phyloP scores from a whole-genome alignment of 805 yeast species.

The Hanseniaspora mollemarum region DNA sequence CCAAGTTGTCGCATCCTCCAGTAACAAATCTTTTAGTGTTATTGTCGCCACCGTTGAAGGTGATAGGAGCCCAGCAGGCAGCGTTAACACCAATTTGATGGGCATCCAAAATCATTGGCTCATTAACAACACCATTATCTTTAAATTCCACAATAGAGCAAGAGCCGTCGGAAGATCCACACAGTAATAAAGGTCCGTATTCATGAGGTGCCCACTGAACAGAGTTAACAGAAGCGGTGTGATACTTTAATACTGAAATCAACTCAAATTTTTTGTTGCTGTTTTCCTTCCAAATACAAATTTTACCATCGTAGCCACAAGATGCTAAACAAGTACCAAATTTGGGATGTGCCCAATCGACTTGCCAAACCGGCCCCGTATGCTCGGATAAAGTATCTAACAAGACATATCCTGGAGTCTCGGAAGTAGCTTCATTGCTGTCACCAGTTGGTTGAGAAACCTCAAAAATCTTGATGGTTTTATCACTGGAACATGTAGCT shows the following conservation, averaged over 20 bases:
- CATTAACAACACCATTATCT: constrained; percentile 65
- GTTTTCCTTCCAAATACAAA: constrained; percentile 89
- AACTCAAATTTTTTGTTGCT: constrained; percentile 58
- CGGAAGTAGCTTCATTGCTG: constrained; percentile 25
- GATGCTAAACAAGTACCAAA: constrained; percentile 91
- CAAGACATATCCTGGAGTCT: constrained; percentile 26
- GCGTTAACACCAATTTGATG: constrained; percentile 91
- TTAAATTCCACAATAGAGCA: constrained; percentile 83
- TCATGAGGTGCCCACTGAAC: constrained; percentile 97
- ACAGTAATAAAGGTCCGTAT: constrained; percentile 80
- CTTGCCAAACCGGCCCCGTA: constrained; percentile 99
- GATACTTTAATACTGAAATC: constrained; percentile 76
- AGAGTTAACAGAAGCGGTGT: constrained; percentile 88
- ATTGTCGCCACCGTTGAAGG: constrained; percentile 19
- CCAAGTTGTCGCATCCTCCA: constrained; percentile 91
- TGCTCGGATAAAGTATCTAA: constrained; percentile 83
- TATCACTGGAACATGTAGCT: constrained; percentile 94
- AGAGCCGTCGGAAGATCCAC: constrained; percentile 87
- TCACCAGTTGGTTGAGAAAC: constrained; percentile 70
- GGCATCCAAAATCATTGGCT: constrained; percentile 49
- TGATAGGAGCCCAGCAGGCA: constrained; percentile 83
- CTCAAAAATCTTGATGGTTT: constrained; percentile 87
- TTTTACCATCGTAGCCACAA: constrained; percentile 91
- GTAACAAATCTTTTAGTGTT: constrained; percentile 66
- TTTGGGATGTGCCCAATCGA: constrained; percentile 97